Conservation (phyloP, 768 basidiomycete genomes). For the Russula compacta region DNA sequence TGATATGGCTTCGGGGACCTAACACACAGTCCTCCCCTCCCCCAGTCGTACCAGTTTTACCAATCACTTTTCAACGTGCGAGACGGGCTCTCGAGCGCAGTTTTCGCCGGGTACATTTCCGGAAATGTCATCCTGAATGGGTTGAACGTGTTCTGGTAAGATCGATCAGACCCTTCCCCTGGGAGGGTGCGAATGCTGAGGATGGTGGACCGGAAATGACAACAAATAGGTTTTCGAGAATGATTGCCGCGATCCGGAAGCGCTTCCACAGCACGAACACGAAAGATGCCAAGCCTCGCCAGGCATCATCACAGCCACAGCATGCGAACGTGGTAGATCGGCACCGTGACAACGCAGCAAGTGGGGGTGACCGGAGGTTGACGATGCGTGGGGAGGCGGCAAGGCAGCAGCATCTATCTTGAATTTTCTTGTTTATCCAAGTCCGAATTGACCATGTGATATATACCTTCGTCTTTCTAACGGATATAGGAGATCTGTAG, state of each 20-base stretch:
- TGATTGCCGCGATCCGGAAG: slow-evolving; percentile 56
- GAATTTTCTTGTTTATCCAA: neutral
- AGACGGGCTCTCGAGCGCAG: slow-evolving; percentile 39
- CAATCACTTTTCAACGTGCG: slow-evolving; percentile 47
- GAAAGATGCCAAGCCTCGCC: slow-evolving; percentile 14
- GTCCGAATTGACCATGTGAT: neutral
- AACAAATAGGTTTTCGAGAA: slow-evolving; percentile 56
- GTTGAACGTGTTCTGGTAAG: slow-evolving; percentile 73
- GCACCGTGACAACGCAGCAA: neutral
- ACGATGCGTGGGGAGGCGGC: neutral
- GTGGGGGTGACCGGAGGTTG: neutral
- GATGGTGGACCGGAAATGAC: neutral
- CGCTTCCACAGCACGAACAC: slow-evolving; percentile 35
- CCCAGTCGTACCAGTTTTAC: slow-evolving; percentile 60
- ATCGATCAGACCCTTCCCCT: too few species aligned
- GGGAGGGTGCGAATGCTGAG: too few species aligned
- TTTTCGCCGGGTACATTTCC: slow-evolving; percentile 41
- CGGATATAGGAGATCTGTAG: neutral
- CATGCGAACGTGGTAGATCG: neutral
- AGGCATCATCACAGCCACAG: neutral
- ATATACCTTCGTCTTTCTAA: neutral
- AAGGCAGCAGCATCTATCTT: neutral
- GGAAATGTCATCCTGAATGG: slow-evolving; percentile 61
- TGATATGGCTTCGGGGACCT: neutral
- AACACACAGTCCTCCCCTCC: neutral